Evolutionary conservation across 352 stramenopile species (phyloP).

Genomic region (Phytophthora uliginosa): DNA sequence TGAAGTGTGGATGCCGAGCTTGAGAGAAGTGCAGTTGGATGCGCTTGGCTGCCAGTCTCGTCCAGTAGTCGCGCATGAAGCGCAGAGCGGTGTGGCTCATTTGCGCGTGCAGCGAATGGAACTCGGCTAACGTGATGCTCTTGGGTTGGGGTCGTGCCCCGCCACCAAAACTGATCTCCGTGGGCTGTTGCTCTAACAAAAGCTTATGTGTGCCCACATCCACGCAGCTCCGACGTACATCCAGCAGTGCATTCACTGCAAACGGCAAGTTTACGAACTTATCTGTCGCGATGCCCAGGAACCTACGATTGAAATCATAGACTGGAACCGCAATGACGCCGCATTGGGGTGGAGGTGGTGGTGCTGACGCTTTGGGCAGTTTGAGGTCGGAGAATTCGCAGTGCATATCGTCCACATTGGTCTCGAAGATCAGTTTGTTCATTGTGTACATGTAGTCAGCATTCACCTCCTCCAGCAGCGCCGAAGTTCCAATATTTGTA

Average conservation of each 20-base stretch:
- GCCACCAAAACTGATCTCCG: conserved; percentile 69
- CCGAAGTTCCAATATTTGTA: conserved; percentile 62
- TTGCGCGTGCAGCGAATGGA: conserved; percentile 72
- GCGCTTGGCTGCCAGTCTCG: conserved; percentile 70
- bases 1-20: conserved; percentile 67
- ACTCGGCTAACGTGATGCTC: conserved; percentile 82
- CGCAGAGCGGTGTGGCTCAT: conserved; percentile 78
- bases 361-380: conserved; percentile 39
- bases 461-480: conserved; percentile 92
- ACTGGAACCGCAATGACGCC: conserved; percentile 59
- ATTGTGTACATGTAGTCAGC: conserved; percentile 94
- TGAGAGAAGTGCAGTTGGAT: conserved; percentile 77
- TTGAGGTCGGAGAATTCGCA: conserved; percentile 66
- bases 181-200: conserved; percentile 76
- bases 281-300: conserved; percentile 64
- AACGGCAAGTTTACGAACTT: conserved; percentile 80
- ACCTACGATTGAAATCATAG: conserved; percentile 83
- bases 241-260: conserved; percentile 75
- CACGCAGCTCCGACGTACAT: conserved; percentile 77
- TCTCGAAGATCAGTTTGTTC: conserved; percentile 94
- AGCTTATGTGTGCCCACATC: conserved; percentile 70
- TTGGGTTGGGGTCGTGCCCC: conserved; percentile 42
- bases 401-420: conserved; percentile 69
- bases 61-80: conserved; percentile 87
- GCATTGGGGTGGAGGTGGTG: conserved; percentile 46